These are phyloP conservation scores for Neopestalotiopsis sp. DNA, from an alignment of 2,329 filamentous ascomycete genomes.

Conservation along the genomic window DNA sequence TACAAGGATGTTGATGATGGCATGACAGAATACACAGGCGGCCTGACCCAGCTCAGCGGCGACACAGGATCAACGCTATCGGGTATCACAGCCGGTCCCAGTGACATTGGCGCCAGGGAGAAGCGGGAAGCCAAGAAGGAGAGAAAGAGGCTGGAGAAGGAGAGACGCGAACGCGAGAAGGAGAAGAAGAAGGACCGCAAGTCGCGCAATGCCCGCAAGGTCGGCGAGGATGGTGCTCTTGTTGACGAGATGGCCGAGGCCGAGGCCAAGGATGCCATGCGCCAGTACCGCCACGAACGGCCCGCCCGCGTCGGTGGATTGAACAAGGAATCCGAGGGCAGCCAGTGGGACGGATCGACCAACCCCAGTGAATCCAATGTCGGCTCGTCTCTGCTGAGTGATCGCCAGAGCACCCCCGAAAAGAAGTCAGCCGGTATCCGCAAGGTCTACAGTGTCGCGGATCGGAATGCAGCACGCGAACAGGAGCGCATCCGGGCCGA, in stretches of 20 bases:
- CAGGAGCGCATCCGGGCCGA: constrained; percentile 61
- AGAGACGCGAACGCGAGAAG: constrained; percentile 45
- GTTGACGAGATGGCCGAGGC: constrained; percentile 69
- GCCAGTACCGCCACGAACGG: constrained; percentile 85
- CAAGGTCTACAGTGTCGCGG: constrained; percentile 66
- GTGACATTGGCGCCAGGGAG: constrained; percentile 60
- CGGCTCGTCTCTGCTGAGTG: constrained; percentile 64
- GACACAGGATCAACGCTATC: constrained; percentile 55
- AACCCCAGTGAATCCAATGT: constrained; percentile 69
- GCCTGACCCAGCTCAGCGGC: constrained; percentile 38
- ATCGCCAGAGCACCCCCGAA: constrained; percentile 61
- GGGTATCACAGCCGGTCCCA: constrained; percentile 63
- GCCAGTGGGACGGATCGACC: constrained; percentile 75
- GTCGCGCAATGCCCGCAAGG: constrained; percentile 44
- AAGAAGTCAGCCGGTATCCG: constrained; percentile 55
- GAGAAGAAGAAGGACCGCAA: constrained; percentile 46
- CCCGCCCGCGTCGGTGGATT: constrained; percentile 86
- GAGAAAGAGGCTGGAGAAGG: constrained; percentile 51
- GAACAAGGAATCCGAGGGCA: constrained; percentile 81
- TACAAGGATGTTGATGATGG: constrained; percentile 71
- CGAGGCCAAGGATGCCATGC: constrained; percentile 70
- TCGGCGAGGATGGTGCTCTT: constrained; percentile 64
- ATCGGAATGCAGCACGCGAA: constrained; percentile 57
- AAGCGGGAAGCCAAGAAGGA: constrained; percentile 56
- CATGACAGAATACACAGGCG: constrained; percentile 44